Evolutionary conservation across 305 asterid genomes (phyloP).

Genomic region (Fraxinus paxiana): DNA sequence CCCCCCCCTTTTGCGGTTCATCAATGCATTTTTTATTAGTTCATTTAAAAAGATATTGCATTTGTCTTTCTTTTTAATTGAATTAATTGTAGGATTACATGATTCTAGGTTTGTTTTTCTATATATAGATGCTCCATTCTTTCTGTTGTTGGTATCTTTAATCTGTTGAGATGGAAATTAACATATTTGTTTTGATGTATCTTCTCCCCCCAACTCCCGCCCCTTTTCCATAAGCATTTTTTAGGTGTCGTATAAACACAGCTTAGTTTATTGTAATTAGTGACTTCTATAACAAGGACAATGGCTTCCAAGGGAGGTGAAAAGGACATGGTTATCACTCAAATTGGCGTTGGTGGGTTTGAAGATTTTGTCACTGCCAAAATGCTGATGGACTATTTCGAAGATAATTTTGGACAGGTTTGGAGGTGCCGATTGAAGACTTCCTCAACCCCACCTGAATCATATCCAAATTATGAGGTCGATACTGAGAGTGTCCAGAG

Average conservation of each 20-base stretch:
- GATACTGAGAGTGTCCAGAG: constrained; percentile 35
- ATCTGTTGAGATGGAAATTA: neutral
- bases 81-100: neutral
- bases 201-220: neutral
- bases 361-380: constrained; percentile 53
- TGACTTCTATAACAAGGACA: neutral
- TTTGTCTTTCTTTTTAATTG: neutral
- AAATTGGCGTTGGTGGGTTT: constrained; percentile 78
- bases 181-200: neutral
- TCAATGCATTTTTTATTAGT: neutral
- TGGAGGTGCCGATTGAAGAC: constrained; percentile 89
- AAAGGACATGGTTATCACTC: constrained; percentile 50
- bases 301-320: constrained; percentile 50
- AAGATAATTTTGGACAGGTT: constrained; percentile 56
- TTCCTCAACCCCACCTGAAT: constrained; percentile 72
- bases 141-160: neutral
- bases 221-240: neutral
- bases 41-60: neutral
- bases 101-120: neutral
- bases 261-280: neutral
- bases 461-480: constrained; percentile 54
- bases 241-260: neutral
- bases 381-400: constrained; percentile 54
- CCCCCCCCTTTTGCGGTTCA: neutral
- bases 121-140: neutral